Base-by-base conservation (phyloP, 2,329 filamentous ascomycete genomes). In the Colletotrichum sp. region DNA sequence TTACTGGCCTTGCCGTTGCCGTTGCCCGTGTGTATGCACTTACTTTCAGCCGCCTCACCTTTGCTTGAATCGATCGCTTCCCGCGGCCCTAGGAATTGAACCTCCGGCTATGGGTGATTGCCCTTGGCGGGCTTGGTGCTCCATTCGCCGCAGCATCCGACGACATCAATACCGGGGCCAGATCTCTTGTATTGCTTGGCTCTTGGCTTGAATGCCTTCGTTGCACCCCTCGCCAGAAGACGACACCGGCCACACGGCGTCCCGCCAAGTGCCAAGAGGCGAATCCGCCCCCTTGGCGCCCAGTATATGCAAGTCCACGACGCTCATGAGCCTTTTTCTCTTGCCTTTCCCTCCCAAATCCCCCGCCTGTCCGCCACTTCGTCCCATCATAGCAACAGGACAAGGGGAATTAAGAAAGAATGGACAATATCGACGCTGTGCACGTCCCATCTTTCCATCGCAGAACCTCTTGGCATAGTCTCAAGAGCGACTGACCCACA, bases 401-500 rank as follows among this genome's bases (percentile, higher is more conserved):
- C 18, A 16, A 55, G 52, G 52, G 39, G 30, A 58, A 39, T 55
- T 65, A 48, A 36, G 34, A 74, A 52, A 55, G 30, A 43, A 55
- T 22, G 28, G 64, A 27, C 71, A 48, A 66, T 61, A 72, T 48
- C 39, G 58, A 66, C 52, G 71, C 52, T 15, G 71, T 75, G 71
- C 71, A 71, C 64, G 70, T 74, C 74, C 71, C 60, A 66, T 28
- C 36, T 36, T 52, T 28, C 70, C 58, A 71, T 72, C 32, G 69
- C 27, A 66, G 66, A 58, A 75, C 25, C 65, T 61, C 74, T 76
- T 76, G 74, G 74, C 74, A 66, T 66, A 32, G 74, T 76, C 74
- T 76, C 74, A 76, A 75, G 66, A 71, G 66, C 71, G 74, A 75
- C 52, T 76, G 74, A 76, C 66, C 74, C 74, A 76, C 74, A 27